Evolutionary conservation across 1,284 basidiomycete species (phyloP).

Genomic region (Cryptococcus deneoformans): DNA sequence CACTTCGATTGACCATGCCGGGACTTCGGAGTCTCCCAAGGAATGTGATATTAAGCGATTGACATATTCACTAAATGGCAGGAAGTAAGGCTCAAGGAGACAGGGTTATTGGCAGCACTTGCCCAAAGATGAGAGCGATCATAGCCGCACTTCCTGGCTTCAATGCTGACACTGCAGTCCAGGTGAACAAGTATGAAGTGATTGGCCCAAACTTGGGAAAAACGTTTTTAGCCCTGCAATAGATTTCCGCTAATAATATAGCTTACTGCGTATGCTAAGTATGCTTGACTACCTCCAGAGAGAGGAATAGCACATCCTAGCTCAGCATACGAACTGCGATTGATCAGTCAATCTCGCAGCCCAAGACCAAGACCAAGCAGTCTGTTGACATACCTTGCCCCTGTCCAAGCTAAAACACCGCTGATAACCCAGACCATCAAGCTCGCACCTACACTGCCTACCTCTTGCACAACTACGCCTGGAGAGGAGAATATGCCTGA

Average conservation of each 20-base stretch:
- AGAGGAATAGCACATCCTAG: slow-evolving; percentile 57
- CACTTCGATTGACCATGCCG: slow-evolving; percentile 89
- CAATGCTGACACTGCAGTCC: slow-evolving; percentile 84
- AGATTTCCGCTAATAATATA: slow-evolving; percentile 7
- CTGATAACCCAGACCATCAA: slow-evolving; percentile 73
- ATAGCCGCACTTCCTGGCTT: slow-evolving; percentile 61
- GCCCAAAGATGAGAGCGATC: slow-evolving; percentile 59
- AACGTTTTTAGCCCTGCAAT: not conserved
- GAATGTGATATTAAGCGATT: slow-evolving; percentile 56
- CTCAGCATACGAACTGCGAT: slow-evolving; percentile 76
- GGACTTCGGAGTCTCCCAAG: slow-evolving; percentile 58
- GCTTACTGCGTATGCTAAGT: slow-evolving; percentile 70
- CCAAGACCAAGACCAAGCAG: not conserved
- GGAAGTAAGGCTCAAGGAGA: not conserved
- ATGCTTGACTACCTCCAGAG: slow-evolving; percentile 85
- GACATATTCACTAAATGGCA: slow-evolving; percentile 66
- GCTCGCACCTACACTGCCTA: slow-evolving; percentile 79
- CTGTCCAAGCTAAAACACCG: slow-evolving; percentile 86
- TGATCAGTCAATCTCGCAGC: too few relatives aligned
- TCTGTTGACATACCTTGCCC: slow-evolving; percentile 55
- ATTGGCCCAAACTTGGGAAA: slow-evolving; percentile 68
- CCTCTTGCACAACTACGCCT: slow-evolving; percentile 83
- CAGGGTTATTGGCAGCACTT: slow-evolving; percentile 18
- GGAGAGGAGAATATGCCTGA: slow-evolving; percentile 86
- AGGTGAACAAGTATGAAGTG: slow-evolving; percentile 79